A percentile compares a stretch with the other conserved stretches of the same genome.
phyloP scores from a whole-genome alignment of 345 rosid species.

The Capsella bursapastoris region DNA sequence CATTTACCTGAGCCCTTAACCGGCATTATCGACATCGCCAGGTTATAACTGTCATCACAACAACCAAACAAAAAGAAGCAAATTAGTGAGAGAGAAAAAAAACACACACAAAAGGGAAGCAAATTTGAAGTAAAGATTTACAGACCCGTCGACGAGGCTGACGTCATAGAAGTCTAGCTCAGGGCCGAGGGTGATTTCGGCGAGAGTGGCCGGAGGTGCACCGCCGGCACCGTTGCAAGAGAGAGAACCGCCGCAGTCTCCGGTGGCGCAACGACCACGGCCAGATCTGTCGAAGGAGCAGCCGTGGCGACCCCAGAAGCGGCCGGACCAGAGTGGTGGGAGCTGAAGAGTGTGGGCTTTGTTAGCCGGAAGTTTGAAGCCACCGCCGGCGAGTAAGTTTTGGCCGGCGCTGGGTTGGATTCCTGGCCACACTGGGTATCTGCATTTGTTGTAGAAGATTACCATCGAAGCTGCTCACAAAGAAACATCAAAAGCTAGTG shows the following conservation, averaged over 20 bases:
- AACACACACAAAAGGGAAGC: neutral
- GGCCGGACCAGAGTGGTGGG: constrained; percentile 92
- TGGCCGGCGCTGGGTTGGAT: constrained; percentile 89
- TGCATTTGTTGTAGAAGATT: constrained; percentile 79
- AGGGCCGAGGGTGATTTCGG: constrained; percentile 80
- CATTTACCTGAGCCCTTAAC: constrained; percentile 78
- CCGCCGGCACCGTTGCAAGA: constrained; percentile 89
- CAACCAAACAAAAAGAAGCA: no score
- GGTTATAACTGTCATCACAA: constrained; percentile 58
- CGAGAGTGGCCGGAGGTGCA: constrained; percentile 88
- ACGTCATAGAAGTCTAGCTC: constrained; percentile 93
- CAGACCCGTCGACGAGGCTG: constrained; percentile 82
- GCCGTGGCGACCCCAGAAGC: constrained; percentile 97
- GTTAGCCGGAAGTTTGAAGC: constrained; percentile 74
- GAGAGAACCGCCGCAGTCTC: constrained; percentile 86
- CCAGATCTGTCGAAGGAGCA: constrained; percentile 76
- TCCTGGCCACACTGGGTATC: constrained; percentile 92
- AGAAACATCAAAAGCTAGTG: neutral
- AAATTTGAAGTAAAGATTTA: neutral
- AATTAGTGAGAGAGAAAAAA: neutral
- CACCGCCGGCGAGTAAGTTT: constrained; percentile 77
- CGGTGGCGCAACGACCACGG: constrained; percentile 82
- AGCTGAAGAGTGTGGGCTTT: constrained; percentile 63
- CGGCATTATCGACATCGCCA: constrained; percentile 80
- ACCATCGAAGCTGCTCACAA: constrained; percentile 57